Evolutionary conservation across 2,329 filamentous ascomycete species (phyloP), one percentile per base, ranked within the genome.

Genomic region (Colletotrichum horii): DNA sequence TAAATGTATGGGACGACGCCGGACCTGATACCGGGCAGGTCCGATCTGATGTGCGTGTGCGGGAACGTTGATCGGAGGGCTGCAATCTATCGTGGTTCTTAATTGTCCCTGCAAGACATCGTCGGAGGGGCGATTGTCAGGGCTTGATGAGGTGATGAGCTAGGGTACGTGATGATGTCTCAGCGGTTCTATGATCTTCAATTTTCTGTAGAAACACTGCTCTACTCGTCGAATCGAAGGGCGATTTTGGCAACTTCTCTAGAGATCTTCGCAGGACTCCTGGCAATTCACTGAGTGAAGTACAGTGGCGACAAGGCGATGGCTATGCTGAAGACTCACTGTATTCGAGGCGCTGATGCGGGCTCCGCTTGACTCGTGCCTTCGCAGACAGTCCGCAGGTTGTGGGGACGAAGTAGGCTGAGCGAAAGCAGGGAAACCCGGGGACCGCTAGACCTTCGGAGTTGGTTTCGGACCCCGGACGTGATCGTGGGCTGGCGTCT

Each of bases 221-320:
- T 38, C 36, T 9, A 8, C 16, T 38, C 2, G 15, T 30, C 36
- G 36, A 38, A 16, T 6, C 11, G 38, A n/a, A 16, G 38, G 0
- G 2, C 19, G 5, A n/a, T 43, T 43, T n/a, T 38, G 38, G 38
- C 1, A n/a, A 38, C 36, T 2, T 43, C 38, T 48, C 0, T 2
- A 2, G 19, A 2, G 38, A 4, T 4, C 19, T 7, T 48, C 1
- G 38, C 19, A 7, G 38, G 38, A 12, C 38, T 48, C 19, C 0
- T 7, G 38, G 38, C 38, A 12, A 48, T 1, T 48, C 38, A 48
- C 19, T 0, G 38, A n/a, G 19, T 0, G 38, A 48, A n/a, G 19
- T 4, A 48, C 19, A 48, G 38, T n/a, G 0, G 38, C 38, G 3
- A n/a, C 0, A 48, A 0, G 38, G 0, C 19, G n/a, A 48, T 0